A percentile compares a stretch with the other conserved stretches of the same genome.
Conservation (phyloP, 2,329 filamentous ascomycete species). For the Didymella pinodella region DNA sequence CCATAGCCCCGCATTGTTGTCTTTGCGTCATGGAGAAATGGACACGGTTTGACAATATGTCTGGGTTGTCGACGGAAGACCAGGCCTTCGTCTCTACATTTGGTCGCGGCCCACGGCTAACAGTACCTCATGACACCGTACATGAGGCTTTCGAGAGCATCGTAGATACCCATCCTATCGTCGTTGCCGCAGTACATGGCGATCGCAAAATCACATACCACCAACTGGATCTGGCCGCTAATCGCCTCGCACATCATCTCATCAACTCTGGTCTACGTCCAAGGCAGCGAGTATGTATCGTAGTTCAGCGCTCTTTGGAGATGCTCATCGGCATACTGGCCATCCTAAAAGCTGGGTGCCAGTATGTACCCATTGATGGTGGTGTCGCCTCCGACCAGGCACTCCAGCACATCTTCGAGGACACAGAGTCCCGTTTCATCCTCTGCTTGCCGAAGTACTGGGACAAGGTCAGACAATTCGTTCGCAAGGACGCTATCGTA, state of each 20-base stretch:
- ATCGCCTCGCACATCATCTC: conserved; percentile 44
- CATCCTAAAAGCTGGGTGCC: conserved; percentile 65
- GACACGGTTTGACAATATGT: conserved; percentile 24
- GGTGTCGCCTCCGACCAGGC: conserved; percentile 49
- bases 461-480: conserved; percentile 36
- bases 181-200: conserved; percentile 34
- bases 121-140: conserved; percentile 30
- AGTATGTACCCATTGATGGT: conserved; percentile 68
- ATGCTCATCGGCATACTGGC: conserved; percentile 67
- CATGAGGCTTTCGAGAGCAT: conserved; percentile 43
- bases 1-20: not conserved
- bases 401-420: conserved; percentile 59
- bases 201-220: conserved; percentile 39
- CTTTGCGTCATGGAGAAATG: conserved; percentile 23
- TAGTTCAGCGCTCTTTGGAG: conserved; percentile 63
- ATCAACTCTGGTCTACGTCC: conserved; percentile 40
- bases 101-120: conserved; percentile 32
- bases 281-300: conserved; percentile 60
- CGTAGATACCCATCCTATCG: conserved; percentile 33
- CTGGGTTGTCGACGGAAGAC: conserved; percentile 29
- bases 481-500: conserved; percentile 25
- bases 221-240: conserved; percentile 41
- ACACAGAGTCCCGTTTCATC: conserved; percentile 57
- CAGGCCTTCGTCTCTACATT: conserved; percentile 33
- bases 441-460: conserved; percentile 56